phyloP scores from a whole-genome alignment of 345 rosid species.

The Acer negundo region DNA sequence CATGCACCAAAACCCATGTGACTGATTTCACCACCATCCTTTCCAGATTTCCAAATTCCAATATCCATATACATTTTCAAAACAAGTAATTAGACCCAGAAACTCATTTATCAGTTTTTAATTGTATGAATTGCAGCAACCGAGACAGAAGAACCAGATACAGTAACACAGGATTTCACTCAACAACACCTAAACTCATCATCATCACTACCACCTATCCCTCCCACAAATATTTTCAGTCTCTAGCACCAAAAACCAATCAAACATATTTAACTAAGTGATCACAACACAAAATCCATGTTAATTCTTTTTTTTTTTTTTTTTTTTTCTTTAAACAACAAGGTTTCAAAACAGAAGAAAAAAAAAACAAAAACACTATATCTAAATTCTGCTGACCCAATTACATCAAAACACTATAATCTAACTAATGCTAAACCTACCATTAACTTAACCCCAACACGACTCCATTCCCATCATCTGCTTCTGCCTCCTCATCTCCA shows the following conservation, averaged over 20 bases:
- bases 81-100: too few relatives aligned
- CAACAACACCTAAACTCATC: not conserved
- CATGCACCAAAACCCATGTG: not conserved
- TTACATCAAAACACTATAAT: constrained; percentile 32
- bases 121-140: not conserved
- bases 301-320: constrained; percentile 30
- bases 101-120: too few relatives aligned
- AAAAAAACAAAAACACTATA: constrained; percentile 18
- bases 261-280: not conserved
- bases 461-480: constrained; percentile 18
- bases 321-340: constrained; percentile 4
- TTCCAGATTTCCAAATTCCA: not conserved
- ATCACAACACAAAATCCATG: constrained; percentile 35
- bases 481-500: constrained; percentile 77
- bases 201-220: constrained; percentile 10
- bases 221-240: not conserved
- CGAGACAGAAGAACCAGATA: not conserved
- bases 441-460: constrained; percentile 27
- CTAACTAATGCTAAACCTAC: constrained; percentile 37
- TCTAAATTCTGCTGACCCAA: constrained; percentile 20
- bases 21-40: too few relatives aligned
- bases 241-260: constrained; percentile 18
- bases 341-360: not conserved
- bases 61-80: too few relatives aligned
- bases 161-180: constrained; percentile 3